A percentile compares a stretch with the other conserved stretches of the same genome.
phyloP scores from a whole-genome alignment of 2,329 filamentous ascomycete species.

The Paecilomyces niveus region DNA sequence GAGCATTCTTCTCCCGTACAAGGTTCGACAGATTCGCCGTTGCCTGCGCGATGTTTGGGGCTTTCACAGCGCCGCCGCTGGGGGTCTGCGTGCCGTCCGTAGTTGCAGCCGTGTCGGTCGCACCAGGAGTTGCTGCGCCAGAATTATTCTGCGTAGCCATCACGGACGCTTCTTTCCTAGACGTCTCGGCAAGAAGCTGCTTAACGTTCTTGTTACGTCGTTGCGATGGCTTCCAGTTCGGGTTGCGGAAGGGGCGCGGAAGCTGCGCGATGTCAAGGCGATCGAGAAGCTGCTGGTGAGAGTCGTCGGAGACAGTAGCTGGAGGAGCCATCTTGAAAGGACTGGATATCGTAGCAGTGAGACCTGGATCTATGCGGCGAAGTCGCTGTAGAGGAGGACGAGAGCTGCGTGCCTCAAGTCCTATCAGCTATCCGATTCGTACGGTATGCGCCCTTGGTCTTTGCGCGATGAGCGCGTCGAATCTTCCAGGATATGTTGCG shows the following conservation, averaged over 20 bases:
- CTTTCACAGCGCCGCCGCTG: slow-evolving; percentile 40
- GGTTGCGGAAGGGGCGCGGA: slow-evolving; percentile 83
- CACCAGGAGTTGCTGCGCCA: slow-evolving; percentile 63
- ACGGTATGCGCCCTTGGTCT: not conserved
- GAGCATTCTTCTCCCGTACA: slow-evolving; percentile 72
- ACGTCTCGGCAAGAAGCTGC: slow-evolving; percentile 83
- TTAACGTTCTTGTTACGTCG: slow-evolving; percentile 99
- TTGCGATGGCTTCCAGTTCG: slow-evolving; percentile 83
- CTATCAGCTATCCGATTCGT: not conserved
- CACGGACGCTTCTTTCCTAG: slow-evolving; percentile 81
- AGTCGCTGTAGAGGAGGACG: not conserved
- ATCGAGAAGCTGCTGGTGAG: slow-evolving; percentile 81
- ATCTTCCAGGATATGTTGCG: not conserved
- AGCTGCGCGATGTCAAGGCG: slow-evolving; percentile 82
- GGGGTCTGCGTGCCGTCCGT: slow-evolving; percentile 39
- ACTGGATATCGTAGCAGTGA: slow-evolving; percentile 6
- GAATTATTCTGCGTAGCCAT: slow-evolving; percentile 77
- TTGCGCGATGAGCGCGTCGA: not conserved
- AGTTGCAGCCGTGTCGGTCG: slow-evolving; percentile 25
- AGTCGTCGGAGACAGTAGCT: slow-evolving; percentile 67
- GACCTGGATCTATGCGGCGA: not conserved
- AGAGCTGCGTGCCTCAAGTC: not conserved
- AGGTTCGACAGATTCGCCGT: slow-evolving; percentile 79
- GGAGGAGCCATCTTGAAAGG: slow-evolving; percentile 48
- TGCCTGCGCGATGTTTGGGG: slow-evolving; percentile 75